Base-by-base conservation (phyloP, 345 rosid species). In the Anacardium occidentale region DNA sequence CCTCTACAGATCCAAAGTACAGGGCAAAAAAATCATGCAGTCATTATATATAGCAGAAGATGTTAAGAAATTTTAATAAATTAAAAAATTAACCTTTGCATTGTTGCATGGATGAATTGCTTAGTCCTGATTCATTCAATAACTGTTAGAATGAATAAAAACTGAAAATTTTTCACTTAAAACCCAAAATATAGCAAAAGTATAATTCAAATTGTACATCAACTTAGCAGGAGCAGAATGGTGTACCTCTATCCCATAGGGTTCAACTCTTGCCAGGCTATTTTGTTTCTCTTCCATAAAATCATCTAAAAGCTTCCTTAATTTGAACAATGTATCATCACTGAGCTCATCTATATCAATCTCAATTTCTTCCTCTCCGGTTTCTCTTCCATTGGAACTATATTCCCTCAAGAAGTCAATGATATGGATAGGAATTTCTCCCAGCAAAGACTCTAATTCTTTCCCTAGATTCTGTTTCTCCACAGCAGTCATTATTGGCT, bases 301-400 rank as follows among this genome's bases (percentile, higher is more conserved):
- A 71, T 86, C 89, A 77, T 91, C 92, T 52, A 95, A 72, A 75
- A 95, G 90, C 76, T 85, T 88, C 72, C 86, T 75, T 72, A 95
- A 84, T 56, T 73, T 77, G 65, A 95, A 81, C 79, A 92, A 76
- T 37, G 90, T 89, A 79, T 92, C 98, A 81, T 87, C 85, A 62
- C 92, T 80, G 26, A 95, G 97, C 73, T 86, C 94, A 74, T 95
- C 94, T 69, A 95, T 92, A 79, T 95, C 99, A 71, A 95, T 90
- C 86, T 95, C 99, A 69, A 95, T 91, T 74, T 92, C 98, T 25
- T 89, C 96, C 70, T 92, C 99, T 10, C 83, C 90, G 50, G 85
- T 76, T 50, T 85, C 91, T 68, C 72, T 86, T 71, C 86, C 97
- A 83, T 79, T 75, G 52, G 89, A 80, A 77, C 97, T 82, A 66